Evolutionary conservation across 2,329 filamentous ascomycete species (phyloP), one percentile per base, ranked within the genome.

Genomic region (Fusarium napiforme): DNA sequence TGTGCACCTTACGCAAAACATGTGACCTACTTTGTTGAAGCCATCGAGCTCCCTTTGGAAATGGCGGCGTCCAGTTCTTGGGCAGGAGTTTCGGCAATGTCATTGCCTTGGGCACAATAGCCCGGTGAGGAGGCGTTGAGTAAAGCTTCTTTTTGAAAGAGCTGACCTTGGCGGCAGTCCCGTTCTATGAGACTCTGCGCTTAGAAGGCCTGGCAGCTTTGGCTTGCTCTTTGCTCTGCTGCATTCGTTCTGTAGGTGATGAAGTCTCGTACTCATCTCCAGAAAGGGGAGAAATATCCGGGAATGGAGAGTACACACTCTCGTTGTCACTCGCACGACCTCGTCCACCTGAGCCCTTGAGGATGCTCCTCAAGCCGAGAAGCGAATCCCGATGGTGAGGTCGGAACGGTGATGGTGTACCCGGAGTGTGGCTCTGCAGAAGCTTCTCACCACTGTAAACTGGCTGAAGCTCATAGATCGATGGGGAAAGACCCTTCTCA

Each of bases 311-410:
- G 19, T 40, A 39, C 4, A 60, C 23, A 19, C 28, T 55, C 34
- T 67, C 52, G 5, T 59, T 40, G 1, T 56, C 49, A 9, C 28
- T 55, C 2, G 53, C 28, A 23, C 19, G 28, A 23, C 28, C 21
- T 30, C 21, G 53, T 14, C 40, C 53, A 11, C 42, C 37, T 32
- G 69, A 43, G 15, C 46, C 36, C 42, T 73, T 78, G 4, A 78
- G 62, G 32, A 78, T 78, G 12, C 75, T 52, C 52, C 61, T 78
- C 26, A 77, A 45, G n/a, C 74, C 71, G 14, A 75, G 16, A 2
- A 72, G 47, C 14, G 62, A 47, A 18, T 69, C 59, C 9, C 74
- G 67, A 47, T 78, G 75, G 47, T 65, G 74, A 19, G 72, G 76
- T 30, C 60, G 61, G 57, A 73, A 78, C 7, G 56, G 57, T 11